Conservation (phyloP, 2,329 filamentous ascomycete genomes). For the Pseudopithomyces chartarum region DNA sequence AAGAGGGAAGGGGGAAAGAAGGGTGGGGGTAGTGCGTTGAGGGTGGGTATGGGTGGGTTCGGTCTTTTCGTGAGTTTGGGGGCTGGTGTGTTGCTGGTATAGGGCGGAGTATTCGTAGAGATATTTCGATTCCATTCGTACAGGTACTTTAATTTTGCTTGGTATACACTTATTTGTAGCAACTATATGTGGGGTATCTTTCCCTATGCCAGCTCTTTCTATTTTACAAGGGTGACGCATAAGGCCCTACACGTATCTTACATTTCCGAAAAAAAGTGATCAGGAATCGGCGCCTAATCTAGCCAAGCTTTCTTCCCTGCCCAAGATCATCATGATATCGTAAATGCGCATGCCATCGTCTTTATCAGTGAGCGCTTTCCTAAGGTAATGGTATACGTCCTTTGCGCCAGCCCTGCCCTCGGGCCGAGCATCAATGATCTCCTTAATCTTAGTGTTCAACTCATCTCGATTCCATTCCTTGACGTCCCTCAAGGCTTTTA, state of each 20-base stretch:
- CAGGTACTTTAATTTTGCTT: no score
- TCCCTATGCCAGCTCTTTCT: background rate
- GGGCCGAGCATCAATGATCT: slow-evolving; percentile 33
- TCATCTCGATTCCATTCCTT: slow-evolving; percentile 30
- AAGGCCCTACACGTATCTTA: background rate
- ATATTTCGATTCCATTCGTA: no score
- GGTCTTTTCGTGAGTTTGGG: background rate
- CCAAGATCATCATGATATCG: slow-evolving; percentile 42
- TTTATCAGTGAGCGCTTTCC: slow-evolving; percentile 35
- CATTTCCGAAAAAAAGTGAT: background rate
- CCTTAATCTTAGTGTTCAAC: slow-evolving; percentile 28
- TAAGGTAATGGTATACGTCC: slow-evolving; percentile 40
- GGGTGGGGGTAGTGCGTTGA: background rate
- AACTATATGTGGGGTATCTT: background rate
- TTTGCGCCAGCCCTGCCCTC: slow-evolving; percentile 33
- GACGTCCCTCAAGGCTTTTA: slow-evolving; percentile 23
- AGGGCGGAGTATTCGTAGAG: background rate
- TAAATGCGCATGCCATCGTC: slow-evolving; percentile 41
- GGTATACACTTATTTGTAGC: no score
- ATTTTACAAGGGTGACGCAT: background rate
- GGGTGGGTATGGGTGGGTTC: background rate
- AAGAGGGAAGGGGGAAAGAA: background rate
- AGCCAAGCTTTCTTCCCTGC: slow-evolving; percentile 34
- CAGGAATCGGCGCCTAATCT: slow-evolving; percentile 29
- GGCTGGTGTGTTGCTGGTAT: background rate